Conservation (phyloP, 495 filamentous ascomycete genomes). For the Penicillium desertorum region DNA sequence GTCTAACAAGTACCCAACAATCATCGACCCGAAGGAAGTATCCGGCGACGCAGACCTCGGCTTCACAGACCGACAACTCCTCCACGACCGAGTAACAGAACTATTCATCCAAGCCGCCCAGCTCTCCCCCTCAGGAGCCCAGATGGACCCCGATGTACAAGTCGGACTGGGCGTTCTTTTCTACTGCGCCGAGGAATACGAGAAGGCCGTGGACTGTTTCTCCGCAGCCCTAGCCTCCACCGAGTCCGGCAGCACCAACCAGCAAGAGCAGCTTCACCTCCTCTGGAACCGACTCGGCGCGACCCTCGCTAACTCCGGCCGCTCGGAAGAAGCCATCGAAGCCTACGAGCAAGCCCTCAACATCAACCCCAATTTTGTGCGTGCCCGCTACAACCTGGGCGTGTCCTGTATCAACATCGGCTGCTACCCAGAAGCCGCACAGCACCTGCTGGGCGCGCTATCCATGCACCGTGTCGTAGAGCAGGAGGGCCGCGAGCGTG, state of each 20-base stretch:
- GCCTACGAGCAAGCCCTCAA: constrained; percentile 91
- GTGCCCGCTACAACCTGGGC: constrained; percentile 94
- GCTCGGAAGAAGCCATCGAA: constrained; percentile 91
- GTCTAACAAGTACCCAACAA: constrained; percentile 80
- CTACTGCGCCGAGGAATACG: constrained; percentile 96
- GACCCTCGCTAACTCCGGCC: constrained; percentile 90
- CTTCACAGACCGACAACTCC: constrained; percentile 85
- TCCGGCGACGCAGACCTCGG: constrained; percentile 72
- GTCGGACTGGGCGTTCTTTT: constrained; percentile 96
- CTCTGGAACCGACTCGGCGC: constrained; percentile 98
- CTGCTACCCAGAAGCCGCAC: constrained; percentile 87
- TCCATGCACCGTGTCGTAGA: constrained; percentile 97
- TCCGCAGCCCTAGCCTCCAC: constrained; percentile 78
- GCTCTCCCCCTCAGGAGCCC: constrained; percentile 78
- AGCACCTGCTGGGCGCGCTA: constrained; percentile 88
- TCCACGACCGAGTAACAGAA: constrained; percentile 86
- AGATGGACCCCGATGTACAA: constrained; percentile 98
- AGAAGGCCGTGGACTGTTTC: constrained; percentile 99
- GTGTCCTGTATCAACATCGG: constrained; percentile 98
- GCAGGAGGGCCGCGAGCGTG: constrained; percentile 76
- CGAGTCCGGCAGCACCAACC: constrained; percentile 74
- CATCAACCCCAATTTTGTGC: constrained; percentile 91
- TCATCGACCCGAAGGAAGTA: constrained; percentile 67
- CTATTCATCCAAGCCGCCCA: constrained; percentile 92
- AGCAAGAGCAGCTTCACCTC: constrained; percentile 76